phyloP scores from a whole-genome alignment of 129 eudicot genomes.

The Rutidosis leptorrhynchoides region DNA sequence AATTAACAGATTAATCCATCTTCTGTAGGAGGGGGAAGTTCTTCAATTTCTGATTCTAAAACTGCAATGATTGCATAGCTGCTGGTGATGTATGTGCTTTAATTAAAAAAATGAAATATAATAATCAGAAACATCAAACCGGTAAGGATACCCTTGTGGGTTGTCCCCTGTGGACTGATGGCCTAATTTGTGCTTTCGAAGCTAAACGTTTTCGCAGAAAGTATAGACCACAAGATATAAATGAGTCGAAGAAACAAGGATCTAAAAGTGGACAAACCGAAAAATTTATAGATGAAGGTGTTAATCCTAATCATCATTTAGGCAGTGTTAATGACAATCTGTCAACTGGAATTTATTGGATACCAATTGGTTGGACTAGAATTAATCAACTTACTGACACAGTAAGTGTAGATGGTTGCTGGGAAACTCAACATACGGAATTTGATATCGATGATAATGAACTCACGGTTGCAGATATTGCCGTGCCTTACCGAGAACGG shows the following conservation, averaged over 20 bases:
- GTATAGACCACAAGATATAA: constrained; percentile 26
- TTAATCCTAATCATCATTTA: constrained; percentile 20
- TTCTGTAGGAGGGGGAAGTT: neutral
- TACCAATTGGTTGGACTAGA: constrained; percentile 68
- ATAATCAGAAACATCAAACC: constrained; percentile 40
- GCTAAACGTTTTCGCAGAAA: constrained; percentile 42
- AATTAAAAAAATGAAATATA: constrained; percentile 31
- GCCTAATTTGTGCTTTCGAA: constrained; percentile 73
- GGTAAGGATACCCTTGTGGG: constrained; percentile 38
- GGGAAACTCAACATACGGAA: constrained; percentile 45
- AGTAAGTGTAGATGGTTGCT: constrained; percentile 39
- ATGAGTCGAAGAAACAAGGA: constrained; percentile 28
- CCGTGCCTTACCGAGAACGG: constrained; percentile 54
- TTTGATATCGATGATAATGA: constrained; percentile 44
- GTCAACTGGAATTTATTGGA: constrained; percentile 40
- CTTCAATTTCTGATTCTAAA: neutral
- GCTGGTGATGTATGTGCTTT: constrained; percentile 24
- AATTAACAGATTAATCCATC: neutral
- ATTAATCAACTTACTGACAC: constrained; percentile 50
- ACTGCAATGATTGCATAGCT: constrained; percentile 20
- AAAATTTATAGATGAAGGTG: constrained; percentile 5
- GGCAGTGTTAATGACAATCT: constrained; percentile 17
- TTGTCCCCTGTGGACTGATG: constrained; percentile 59
- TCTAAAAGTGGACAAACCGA: constrained; percentile 18
- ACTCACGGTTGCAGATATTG: constrained; percentile 61